Conservation (phyloP, 2,329 filamentous ascomycete genomes). For the Aureobasidium mangrovei region DNA sequence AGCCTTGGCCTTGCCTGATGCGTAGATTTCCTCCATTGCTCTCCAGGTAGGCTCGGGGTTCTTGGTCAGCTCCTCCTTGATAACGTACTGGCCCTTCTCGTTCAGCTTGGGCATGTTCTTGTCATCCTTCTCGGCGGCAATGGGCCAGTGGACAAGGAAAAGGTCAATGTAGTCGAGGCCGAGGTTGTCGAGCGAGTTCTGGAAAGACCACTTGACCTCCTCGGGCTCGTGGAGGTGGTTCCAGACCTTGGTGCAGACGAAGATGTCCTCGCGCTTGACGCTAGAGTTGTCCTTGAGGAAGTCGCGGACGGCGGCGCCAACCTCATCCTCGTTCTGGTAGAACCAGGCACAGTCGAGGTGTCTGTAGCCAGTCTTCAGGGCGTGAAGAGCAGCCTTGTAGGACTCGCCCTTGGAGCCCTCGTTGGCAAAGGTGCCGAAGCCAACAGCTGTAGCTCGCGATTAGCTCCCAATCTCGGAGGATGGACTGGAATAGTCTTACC, state of each 20-base stretch:
- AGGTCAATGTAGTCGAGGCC: constrained; percentile 29
- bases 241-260: constrained; percentile 46
- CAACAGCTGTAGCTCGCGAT: constrained; percentile 35
- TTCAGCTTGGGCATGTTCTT: constrained; percentile 41
- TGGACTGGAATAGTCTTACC: not conserved
- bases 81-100: constrained; percentile 50
- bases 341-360: constrained; percentile 50
- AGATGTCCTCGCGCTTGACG: constrained; percentile 43
- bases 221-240: constrained; percentile 40
- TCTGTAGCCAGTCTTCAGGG: constrained; percentile 44
- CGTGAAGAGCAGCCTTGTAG: constrained; percentile 45
- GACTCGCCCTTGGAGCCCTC: constrained; percentile 54
- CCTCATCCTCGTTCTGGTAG: constrained; percentile 47
- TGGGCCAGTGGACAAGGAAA: constrained; percentile 36
- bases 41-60: constrained; percentile 57
- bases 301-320: constrained; percentile 45
- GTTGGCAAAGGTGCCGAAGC: constrained; percentile 59
- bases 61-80: constrained; percentile 56
- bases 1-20: constrained; percentile 44
- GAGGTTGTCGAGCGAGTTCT: constrained; percentile 28
- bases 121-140: constrained; percentile 43
- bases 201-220: constrained; percentile 28
- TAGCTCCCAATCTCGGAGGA: not conserved
- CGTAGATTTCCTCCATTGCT: constrained; percentile 52
- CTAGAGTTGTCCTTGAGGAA: constrained; percentile 42